A percentile compares a stretch with the other conserved stretches of the same genome.
Evolutionary conservation across 805 yeast genomes (phyloP).

Genomic region (Candida maesae): DNA sequence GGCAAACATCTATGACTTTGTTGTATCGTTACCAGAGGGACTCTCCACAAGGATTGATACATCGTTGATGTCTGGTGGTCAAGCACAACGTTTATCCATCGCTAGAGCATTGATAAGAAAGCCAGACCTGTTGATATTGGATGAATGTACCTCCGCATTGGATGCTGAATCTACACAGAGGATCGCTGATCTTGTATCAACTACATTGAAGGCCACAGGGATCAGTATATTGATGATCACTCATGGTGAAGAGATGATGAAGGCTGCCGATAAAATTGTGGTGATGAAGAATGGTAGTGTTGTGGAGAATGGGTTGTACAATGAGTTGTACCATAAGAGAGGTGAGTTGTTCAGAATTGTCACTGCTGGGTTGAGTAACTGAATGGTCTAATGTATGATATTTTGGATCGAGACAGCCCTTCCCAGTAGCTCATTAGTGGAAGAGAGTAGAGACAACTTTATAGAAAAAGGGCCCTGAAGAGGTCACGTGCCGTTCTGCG

Average conservation of each 20-base stretch:
- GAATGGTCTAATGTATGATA: too few species aligned
- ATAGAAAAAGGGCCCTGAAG: too few species aligned
- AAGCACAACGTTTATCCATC: conserved; percentile 77
- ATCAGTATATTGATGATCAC: conserved; percentile 62
- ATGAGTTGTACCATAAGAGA: conserved; percentile 21
- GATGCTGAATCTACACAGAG: conserved; percentile 57
- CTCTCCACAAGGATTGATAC: conserved; percentile 56
- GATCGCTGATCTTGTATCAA: conserved; percentile 47
- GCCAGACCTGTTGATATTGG: conserved; percentile 61
- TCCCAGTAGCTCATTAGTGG: too few species aligned
- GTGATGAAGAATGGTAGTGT: conserved; percentile 47
- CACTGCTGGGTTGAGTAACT: conserved; percentile 21
- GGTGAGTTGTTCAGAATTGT: conserved; percentile 33
- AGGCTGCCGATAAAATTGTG: conserved; percentile 47
- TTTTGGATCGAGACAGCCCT: too few species aligned
- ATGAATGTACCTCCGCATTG: conserved; percentile 87
- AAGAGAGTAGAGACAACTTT: too few species aligned
- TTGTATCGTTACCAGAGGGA: conserved; percentile 51
- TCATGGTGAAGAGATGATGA: conserved; percentile 68
- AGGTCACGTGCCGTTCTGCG: too few species aligned
- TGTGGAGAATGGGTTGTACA: conserved; percentile 41
- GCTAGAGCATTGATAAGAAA: conserved; percentile 73
- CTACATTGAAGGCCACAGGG: conserved; percentile 33
- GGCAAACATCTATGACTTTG: conserved; percentile 53
- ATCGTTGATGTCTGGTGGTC: conserved; percentile 78